Evolutionary conservation across 2,329 filamentous ascomycete genomes (phyloP), one percentile per base, ranked within the genome.

Genomic region (Lithohypha guttulata): DNA sequence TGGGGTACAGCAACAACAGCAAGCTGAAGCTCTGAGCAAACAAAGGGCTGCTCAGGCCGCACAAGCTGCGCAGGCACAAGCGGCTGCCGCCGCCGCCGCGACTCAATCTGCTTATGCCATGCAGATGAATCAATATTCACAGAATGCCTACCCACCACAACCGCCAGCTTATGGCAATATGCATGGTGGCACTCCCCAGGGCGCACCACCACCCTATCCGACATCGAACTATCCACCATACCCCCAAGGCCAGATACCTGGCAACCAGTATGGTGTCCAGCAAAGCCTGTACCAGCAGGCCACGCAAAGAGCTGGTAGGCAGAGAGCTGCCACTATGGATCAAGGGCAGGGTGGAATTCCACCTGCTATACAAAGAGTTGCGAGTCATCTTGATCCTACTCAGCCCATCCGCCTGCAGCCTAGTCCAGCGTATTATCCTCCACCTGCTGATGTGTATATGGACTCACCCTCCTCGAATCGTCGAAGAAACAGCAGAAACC

Each of bases 341-440:
- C 84, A 91, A 57, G 84, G 93, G 54, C 82, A 87, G 55, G 87
- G 82, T 47, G 89, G 89, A 2, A 94, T 98, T 43, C 91, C 91
- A 4, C 80, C 84, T 10, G 80, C 87, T 2, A 84, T 98, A 42
- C 91, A 98, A 61, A 75, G 91, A 51, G 91, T 98, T 15, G 91
- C 91, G 28, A 94, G 86, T 57, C 89, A 96, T 60, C 73, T 98
- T 30, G 91, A 98, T 55, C 91, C 91, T 2, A 96, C 78, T 52
- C 84, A 87, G 44, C 91, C 91, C 0, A 96, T 98, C 53, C 77
- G 91, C 34, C 64, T 96, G 41, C 91, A 98, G 57, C 91, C 91
- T 2, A 95, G 86, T 52, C 91, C 91, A 4, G 91, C 91, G 2
- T 98, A 98, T 61, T 98, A 96, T 53, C 91, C 91, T 8, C 91